phyloP scores from a whole-genome alignment of 2,329 filamentous ascomycete species.

The Fusarium drepaniforme region DNA sequence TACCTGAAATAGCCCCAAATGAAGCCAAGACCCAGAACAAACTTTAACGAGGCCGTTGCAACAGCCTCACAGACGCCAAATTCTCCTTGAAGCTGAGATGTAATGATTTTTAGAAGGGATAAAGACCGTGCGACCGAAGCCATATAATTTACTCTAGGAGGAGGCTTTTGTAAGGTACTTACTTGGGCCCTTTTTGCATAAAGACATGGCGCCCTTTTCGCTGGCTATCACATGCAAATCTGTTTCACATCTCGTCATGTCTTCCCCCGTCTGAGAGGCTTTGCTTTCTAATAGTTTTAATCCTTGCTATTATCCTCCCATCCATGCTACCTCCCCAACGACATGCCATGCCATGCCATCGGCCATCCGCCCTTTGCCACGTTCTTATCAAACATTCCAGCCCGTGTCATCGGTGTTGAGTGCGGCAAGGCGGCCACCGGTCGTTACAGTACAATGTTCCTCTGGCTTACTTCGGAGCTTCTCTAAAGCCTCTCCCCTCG shows the following conservation, averaged over 20 bases:
- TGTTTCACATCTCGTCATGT: slow-evolving; percentile 38
- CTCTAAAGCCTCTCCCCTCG: slow-evolving; percentile 11
- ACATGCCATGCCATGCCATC: slow-evolving; percentile 22
- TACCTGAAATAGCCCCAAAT: neutral
- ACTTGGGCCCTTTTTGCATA: slow-evolving; percentile 6
- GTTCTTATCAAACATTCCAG: slow-evolving; percentile 37
- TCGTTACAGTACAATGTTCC: slow-evolving; percentile 10
- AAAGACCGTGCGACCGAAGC: slow-evolving; percentile 4
- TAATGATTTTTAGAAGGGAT: neutral
- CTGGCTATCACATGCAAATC: slow-evolving; percentile 42
- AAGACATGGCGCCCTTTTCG: slow-evolving; percentile 12
- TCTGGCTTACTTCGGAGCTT: slow-evolving; percentile 17
- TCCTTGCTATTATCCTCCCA: slow-evolving; percentile 9
- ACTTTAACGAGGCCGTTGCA: neutral
- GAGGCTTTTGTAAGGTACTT: slow-evolving; percentile 15
- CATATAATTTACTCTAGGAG: neutral
- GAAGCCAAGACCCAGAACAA: neutral
- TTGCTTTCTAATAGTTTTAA: neutral
- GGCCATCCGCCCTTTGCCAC: slow-evolving; percentile 34
- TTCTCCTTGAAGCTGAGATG: neutral
- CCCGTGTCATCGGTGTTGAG: slow-evolving; percentile 33
- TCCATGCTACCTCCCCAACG: slow-evolving; percentile 17
- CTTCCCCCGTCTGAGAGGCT: slow-evolving; percentile 8
- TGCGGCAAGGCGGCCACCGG: slow-evolving; percentile 15
- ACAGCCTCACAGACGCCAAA: neutral